These are phyloP conservation scores for Salix dunnii DNA, from an alignment of 345 rosid genomes.

Conservation along the genomic window DNA sequence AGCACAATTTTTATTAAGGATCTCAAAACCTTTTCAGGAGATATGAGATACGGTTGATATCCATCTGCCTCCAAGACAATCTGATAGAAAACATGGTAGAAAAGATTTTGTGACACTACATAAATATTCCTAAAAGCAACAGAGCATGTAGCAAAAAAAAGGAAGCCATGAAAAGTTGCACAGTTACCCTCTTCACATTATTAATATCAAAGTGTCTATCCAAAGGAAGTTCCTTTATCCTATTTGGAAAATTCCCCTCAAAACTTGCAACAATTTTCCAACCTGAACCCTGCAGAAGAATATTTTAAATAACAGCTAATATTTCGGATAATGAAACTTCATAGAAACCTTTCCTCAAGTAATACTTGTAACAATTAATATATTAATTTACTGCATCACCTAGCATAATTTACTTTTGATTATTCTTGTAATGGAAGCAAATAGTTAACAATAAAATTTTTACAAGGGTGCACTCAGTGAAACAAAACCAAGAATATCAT, in stretches of 20 bases:
- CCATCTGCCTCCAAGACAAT: constrained; percentile 97
- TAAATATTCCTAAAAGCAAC: constrained; percentile 5
- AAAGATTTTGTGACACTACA: background rate
- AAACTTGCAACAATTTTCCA: constrained; percentile 98
- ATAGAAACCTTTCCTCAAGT: background rate
- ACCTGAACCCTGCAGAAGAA: constrained; percentile 76
- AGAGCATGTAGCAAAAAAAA: background rate
- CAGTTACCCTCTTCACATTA: constrained; percentile 86
- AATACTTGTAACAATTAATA: background rate
- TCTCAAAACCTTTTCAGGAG: constrained; percentile 93
- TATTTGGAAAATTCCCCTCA: constrained; percentile 90
- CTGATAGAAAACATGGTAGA: constrained; percentile 32
- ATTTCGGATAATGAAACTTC: background rate
- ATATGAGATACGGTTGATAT: constrained; percentile 58
- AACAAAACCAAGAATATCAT: background rate
- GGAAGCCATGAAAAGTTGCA: constrained; percentile 3
- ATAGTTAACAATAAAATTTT: background rate
- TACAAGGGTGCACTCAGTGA: background rate
- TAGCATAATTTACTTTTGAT: background rate
- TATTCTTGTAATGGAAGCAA: background rate
- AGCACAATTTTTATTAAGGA: constrained; percentile 92
- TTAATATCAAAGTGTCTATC: constrained; percentile 92
- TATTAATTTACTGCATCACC: background rate
- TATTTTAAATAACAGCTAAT: constrained; percentile 60
- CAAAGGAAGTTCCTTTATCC: constrained; percentile 93